Evolutionary conservation across 108 stramenopile genomes (phyloP).

Genomic region (Skeletonema marinoi): DNA sequence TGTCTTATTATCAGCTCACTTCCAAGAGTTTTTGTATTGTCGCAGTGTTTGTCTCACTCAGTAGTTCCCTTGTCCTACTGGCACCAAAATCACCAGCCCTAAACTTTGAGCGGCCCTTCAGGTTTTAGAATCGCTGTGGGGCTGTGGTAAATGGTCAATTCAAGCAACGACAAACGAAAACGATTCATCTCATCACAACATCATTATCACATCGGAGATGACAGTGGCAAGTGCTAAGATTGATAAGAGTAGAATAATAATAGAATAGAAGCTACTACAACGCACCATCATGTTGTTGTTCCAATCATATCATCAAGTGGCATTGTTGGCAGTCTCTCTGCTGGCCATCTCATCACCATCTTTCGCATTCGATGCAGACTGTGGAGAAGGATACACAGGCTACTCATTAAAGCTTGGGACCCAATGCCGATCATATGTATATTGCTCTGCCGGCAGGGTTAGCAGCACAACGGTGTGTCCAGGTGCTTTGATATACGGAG

Average conservation of each 20-base stretch:
- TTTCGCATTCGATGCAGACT: constrained; percentile 8
- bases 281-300: neutral
- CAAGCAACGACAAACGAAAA: no score
- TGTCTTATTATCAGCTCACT: neutral
- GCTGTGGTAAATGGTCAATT: neutral
- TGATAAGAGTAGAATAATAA: no score
- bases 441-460: constrained; percentile 16
- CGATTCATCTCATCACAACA: neutral
- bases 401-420: constrained; percentile 16
- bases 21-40: no score
- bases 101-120: neutral
- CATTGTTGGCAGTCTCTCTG: neutral
- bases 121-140: neutral
- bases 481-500: constrained; percentile 17
- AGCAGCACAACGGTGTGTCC: constrained; percentile 8
- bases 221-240: no score
- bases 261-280: no score
- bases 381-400: constrained; percentile 17
- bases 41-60: no score
- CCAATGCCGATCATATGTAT: constrained; percentile 20
- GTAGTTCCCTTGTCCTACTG: no score
- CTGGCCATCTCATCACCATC: neutral
- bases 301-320: neutral
- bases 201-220: no score
- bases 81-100: neutral